These are phyloP conservation scores for Terfezia boudieri DNA, from an alignment of 495 filamentous ascomycete species.

Conservation along the genomic window DNA sequence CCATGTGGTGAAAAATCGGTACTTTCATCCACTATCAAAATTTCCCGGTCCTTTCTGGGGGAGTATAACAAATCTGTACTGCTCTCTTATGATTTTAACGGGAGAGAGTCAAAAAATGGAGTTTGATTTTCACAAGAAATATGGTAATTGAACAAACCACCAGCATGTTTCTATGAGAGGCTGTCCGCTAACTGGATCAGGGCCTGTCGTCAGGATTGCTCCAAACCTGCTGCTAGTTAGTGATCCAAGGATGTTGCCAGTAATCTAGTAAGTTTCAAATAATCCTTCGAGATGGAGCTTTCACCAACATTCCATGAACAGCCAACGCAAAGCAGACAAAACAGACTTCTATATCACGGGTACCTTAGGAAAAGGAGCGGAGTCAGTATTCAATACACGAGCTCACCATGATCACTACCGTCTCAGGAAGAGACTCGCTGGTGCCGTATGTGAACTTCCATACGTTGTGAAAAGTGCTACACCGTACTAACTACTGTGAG, in stretches of 20 bases:
- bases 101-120: slow-evolving; percentile 6
- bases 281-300: slow-evolving; percentile 24
- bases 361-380: slow-evolving; percentile 25
- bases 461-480: slow-evolving; percentile 18
- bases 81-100: slow-evolving; percentile 8
- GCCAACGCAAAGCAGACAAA: slow-evolving; percentile 32
- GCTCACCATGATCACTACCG: slow-evolving; percentile 22
- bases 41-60: slow-evolving; percentile 18
- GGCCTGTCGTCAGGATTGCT: slow-evolving; percentile 15
- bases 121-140: slow-evolving; percentile 15
- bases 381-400: slow-evolving; percentile 24
- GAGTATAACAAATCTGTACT: slow-evolving; percentile 22
- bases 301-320: slow-evolving; percentile 12
- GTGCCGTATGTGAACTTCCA: slow-evolving; percentile 17
- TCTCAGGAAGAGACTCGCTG: slow-evolving; percentile 26
- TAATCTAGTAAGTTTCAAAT: slow-evolving; percentile 12
- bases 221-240: slow-evolving; percentile 15
- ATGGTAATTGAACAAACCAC: slow-evolving; percentile 2
- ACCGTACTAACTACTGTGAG: neutral
- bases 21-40: slow-evolving; percentile 19
- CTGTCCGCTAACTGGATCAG: neutral
- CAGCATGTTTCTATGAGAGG: neutral
- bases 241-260: slow-evolving; percentile 20
- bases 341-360: slow-evolving; percentile 31
- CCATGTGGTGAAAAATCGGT: slow-evolving; percentile 19